Evolutionary conservation across 2,329 filamentous ascomycete genomes (phyloP).

Genomic region (Thelonectria olida): DNA sequence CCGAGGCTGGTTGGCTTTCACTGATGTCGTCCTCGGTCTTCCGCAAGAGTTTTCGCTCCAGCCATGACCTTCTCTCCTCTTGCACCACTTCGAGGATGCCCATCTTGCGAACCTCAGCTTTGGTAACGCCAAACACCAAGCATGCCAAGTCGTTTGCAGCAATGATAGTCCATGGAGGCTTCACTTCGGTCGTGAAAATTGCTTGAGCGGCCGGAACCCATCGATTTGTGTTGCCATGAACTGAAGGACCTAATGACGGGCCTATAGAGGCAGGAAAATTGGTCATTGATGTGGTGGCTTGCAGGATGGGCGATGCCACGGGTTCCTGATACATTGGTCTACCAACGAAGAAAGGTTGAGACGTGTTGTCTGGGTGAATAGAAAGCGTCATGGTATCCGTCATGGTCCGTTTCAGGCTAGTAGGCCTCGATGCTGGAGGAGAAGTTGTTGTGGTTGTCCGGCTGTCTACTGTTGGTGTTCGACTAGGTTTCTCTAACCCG

Average conservation of each 20-base stretch:
- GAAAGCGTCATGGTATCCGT: slow-evolving; percentile 82
- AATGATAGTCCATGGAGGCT: slow-evolving; percentile 93
- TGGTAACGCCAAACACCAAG: slow-evolving; percentile 98
- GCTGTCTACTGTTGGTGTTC: slow-evolving; percentile 66
- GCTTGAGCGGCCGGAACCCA: slow-evolving; percentile 93
- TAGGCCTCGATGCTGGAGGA: slow-evolving; percentile 67
- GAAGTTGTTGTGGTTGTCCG: slow-evolving; percentile 61
- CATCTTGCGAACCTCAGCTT: slow-evolving; percentile 91
- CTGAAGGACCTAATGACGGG: slow-evolving; percentile 61
- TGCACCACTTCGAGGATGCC: slow-evolving; percentile 96
- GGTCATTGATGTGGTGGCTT: slow-evolving; percentile 51
- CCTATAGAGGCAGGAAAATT: slow-evolving; percentile 59
- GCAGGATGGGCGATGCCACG: slow-evolving; percentile 54
- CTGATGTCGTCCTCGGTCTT: slow-evolving; percentile 49
- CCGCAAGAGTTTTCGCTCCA: slow-evolving; percentile 82
- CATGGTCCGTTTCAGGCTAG: slow-evolving; percentile 83
- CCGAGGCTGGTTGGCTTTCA: slow-evolving; percentile 44
- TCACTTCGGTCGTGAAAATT: slow-evolving; percentile 95
- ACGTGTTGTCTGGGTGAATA: slow-evolving; percentile 84
- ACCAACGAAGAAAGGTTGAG: slow-evolving; percentile 76
- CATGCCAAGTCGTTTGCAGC: slow-evolving; percentile 97
- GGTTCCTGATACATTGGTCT: slow-evolving; percentile 49
- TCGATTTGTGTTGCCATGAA: slow-evolving; percentile 90
- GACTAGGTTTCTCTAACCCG: slow-evolving; percentile 60
- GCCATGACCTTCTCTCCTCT: slow-evolving; percentile 86